Evolutionary conservation across 2,329 filamentous ascomycete genomes (phyloP), one percentile per base, ranked within the genome.

Genomic region (Chaetomiaceae sp.): DNA sequence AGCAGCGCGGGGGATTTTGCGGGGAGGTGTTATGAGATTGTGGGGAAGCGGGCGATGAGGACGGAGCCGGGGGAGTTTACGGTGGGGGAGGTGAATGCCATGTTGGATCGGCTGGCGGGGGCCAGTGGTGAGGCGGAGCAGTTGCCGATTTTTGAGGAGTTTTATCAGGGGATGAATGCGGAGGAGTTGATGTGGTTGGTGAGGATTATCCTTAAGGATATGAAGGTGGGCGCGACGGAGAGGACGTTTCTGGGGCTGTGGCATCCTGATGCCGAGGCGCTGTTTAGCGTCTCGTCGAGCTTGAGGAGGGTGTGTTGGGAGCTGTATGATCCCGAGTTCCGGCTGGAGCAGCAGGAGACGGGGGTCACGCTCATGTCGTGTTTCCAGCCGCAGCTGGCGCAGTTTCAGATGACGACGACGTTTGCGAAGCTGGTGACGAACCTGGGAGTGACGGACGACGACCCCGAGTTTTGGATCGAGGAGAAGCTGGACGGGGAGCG

Each of bases 401-500:
- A 94, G 59, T 96, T 95, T 59, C 90, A 96, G 68, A 88, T 88
- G 77, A 81, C 88, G 31, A 84, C 85, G 0, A 78, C 75, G 2
- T 89, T 96, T 61, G 81, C 90, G 51, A 88, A 84, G 65, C 89
- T 95, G 81, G 83, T 95, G 1, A 75, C 82, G 17, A 84, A 79
- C 51, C 70, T 86, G 70, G 80, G 82, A 2, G 76, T 80, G 0
- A 85, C 82, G 0, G 80, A 85, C 22, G 84, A 89, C 0, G 85
- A 95, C 48, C 75, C 79, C 0, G 83, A 87, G 8, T 99, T 95
- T 65, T 97, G 91, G 91, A 94, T 97, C 44, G 94, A 99, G 69
- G 94, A 99, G 72, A 99, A 99, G 70, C 76, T 99, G 8, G 94
- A 99, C 62, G 94, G 94, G 1, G 94, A 99, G 71, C 83, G 94